phyloP scores from a whole-genome alignment of 2,329 filamentous ascomycete genomes.

The Corynespora cassiicola region DNA sequence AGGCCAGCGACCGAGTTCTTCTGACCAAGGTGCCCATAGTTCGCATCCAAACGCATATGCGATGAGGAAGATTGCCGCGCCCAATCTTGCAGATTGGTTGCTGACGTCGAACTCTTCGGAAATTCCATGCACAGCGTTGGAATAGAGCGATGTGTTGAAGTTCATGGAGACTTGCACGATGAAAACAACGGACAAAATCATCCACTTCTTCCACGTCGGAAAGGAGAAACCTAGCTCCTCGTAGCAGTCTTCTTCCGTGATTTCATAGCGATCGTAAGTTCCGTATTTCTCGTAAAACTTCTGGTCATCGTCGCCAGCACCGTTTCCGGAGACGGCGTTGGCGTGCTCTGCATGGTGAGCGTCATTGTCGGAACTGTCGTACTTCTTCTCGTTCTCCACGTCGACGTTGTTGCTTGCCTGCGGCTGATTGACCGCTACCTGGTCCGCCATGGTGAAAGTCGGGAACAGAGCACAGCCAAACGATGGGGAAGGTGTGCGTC shows the following conservation, averaged over 20 bases:
- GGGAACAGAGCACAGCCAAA: background rate
- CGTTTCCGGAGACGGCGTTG: conserved; percentile 16
- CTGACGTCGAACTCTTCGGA: conserved; percentile 72
- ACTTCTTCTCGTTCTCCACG: conserved; percentile 31
- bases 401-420: conserved; percentile 18
- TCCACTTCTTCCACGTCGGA: conserved; percentile 61
- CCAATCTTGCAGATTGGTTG: conserved; percentile 71
- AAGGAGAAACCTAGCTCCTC: conserved; percentile 58
- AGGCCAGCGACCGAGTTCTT: conserved; percentile 80
- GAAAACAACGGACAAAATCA: conserved; percentile 59
- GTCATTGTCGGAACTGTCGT: conserved; percentile 8
- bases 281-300: conserved; percentile 39
- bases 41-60: conserved; percentile 86
- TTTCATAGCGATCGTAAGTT: conserved; percentile 54
- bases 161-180: conserved; percentile 63
- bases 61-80: conserved; percentile 80
- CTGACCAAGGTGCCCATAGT: conserved; percentile 86
- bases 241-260: conserved; percentile 59
- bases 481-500: too few relatives aligned
- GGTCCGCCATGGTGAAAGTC: conserved; percentile 11
- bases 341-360: conserved; percentile 20
- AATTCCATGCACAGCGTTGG: conserved; percentile 50
- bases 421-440: conserved; percentile 18
- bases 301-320: conserved; percentile 27
- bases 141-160: conserved; percentile 59